Percentiles rank a stretch among this genome's conserved stretches.
These are phyloP conservation scores for Linnemannia schmuckeri DNA, from an alignment of 192 early-diverging fungal species.

Conservation along the genomic window DNA sequence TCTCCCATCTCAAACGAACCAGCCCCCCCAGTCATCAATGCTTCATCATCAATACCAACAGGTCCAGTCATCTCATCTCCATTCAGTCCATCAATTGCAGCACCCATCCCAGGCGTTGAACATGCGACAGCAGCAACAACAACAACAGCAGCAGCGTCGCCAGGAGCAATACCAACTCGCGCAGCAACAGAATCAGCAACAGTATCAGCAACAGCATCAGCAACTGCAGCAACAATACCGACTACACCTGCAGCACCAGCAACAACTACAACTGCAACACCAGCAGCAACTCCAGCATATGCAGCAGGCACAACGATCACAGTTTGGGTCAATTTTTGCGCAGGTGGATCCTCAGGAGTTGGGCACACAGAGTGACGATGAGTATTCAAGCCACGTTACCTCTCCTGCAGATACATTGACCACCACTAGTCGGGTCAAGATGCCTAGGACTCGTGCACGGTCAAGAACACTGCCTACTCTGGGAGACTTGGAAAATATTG, in stretches of 20 bases:
- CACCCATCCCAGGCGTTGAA: not conserved
- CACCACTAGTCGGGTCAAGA: not conserved
- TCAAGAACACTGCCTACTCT: conserved; percentile 1
- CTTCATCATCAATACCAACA: not conserved
- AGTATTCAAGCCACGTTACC: not conserved
- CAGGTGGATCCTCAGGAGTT: conserved; percentile 6
- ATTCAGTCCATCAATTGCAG: not conserved
- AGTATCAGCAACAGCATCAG: not conserved
- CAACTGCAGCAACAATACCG: not conserved
- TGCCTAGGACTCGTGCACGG: not conserved
- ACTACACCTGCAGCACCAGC: conserved; percentile 4
- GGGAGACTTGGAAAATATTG: not conserved
- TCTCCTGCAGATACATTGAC: not conserved
- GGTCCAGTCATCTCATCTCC: not conserved
- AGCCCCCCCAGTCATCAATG: not conserved
- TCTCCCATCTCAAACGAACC: not conserved
- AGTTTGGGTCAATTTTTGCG: not conserved
- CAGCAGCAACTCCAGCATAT: conserved; percentile 2
- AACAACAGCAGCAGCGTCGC: not conserved
- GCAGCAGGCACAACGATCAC: not conserved
- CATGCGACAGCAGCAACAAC: not conserved
- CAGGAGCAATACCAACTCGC: not conserved
- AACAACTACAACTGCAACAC: not conserved
- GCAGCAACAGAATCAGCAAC: not conserved
- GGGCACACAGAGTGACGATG: conserved; percentile 16